Evolutionary conservation across 768 basidiomycete genomes (phyloP).

Genomic region (Hirschioporus abietinus): DNA sequence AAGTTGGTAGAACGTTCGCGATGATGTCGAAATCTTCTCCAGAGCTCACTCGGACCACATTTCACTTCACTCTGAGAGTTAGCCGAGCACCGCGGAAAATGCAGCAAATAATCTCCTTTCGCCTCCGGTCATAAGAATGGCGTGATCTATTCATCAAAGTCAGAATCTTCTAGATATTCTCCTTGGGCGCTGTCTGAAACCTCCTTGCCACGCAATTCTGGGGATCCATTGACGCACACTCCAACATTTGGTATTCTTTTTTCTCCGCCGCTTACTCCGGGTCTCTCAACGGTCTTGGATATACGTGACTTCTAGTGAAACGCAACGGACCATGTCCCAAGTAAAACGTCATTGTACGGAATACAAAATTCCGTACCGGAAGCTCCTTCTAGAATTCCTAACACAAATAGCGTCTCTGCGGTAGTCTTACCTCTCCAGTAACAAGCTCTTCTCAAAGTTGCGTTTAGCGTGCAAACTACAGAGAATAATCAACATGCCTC

Average conservation of each 20-base stretch:
- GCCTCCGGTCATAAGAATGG: not conserved
- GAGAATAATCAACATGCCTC: not conserved
- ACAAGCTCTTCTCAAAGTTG: not conserved
- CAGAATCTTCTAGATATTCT: not conserved
- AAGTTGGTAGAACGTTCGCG: not conserved
- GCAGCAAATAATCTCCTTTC: not conserved
- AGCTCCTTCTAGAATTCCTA: not conserved
- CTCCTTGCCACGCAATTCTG: not conserved
- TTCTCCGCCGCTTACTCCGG: not conserved
- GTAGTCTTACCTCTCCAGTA: not conserved
- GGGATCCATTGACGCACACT: not conserved
- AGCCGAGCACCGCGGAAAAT: not conserved
- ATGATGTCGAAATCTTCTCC: not conserved
- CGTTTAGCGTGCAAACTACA: too few relatives aligned
- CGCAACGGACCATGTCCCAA: not conserved
- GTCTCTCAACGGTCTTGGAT: not conserved
- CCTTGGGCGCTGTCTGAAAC: not conserved
- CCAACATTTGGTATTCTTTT: not conserved
- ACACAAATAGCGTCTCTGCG: not conserved
- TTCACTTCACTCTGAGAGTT: not conserved
- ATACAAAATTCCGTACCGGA: not conserved
- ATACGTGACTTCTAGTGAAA: not conserved
- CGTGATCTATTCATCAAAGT: not conserved
- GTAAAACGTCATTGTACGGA: not conserved
- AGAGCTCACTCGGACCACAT: too few relatives aligned